Evolutionary conservation across 805 yeast species (phyloP).

Genomic region (Millerago galiae): DNA sequence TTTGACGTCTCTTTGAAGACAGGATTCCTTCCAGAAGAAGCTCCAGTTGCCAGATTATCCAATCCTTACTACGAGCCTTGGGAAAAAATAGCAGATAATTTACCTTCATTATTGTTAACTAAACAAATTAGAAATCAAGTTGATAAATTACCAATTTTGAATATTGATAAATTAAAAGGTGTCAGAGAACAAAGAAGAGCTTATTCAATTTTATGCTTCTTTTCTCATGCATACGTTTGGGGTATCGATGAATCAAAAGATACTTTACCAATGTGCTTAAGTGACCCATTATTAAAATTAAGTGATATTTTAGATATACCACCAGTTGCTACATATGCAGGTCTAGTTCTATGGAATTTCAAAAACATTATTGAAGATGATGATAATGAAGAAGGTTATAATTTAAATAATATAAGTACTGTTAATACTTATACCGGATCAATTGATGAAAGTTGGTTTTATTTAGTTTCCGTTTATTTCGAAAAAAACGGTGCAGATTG

Average conservation of each 20-base stretch:
- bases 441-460: conserved; percentile 91
- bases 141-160: conserved; percentile 56
- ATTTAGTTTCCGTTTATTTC: conserved; percentile 78
- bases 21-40: conserved; percentile 72
- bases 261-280: conserved; percentile 57
- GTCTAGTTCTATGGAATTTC: conserved; percentile 85
- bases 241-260: conserved; percentile 58
- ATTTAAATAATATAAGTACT: conserved; percentile 67
- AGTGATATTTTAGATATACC: conserved; percentile 64
- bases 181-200: conserved; percentile 68
- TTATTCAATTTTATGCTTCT: conserved; percentile 67
- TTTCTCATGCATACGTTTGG: conserved; percentile 91
- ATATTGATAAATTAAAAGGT: conserved; percentile 33
- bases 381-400: conserved; percentile 22
- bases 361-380: conserved; percentile 45
- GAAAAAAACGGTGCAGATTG: conserved; percentile 77
- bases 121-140: conserved; percentile 53
- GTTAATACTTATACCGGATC: conserved; percentile 85
- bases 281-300: conserved; percentile 61
- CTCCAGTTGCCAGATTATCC: conserved; percentile 58
- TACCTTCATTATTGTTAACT: conserved; percentile 72
- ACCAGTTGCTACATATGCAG: conserved; percentile 84
- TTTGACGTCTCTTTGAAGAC: conserved; percentile 64
- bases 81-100: conserved; percentile 60
- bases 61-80: conserved; percentile 63